Evolutionary conservation across 1,139 yeast genomes (phyloP).

Genomic region (Hyphopichia buzzinii): DNA sequence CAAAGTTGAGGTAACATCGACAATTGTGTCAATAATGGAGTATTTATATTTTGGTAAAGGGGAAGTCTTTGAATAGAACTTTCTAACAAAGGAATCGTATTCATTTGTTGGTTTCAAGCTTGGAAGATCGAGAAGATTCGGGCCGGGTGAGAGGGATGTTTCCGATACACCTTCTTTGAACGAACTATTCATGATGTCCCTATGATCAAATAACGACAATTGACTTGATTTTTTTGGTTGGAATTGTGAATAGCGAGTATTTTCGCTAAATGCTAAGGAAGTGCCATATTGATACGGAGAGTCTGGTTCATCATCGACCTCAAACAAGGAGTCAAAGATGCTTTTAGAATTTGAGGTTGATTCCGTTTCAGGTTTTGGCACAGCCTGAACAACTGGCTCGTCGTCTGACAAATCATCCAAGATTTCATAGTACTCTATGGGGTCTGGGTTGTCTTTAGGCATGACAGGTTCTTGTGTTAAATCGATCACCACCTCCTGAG

Average conservation of each 20-base stretch:
- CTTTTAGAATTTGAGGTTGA: neutral
- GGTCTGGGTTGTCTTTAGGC: neutral
- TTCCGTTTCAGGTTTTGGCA: neutral
- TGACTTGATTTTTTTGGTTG: neutral
- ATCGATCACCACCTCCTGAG: neutral
- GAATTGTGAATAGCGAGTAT: conserved; percentile 2
- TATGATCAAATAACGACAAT: neutral
- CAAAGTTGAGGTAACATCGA: conserved; percentile 4
- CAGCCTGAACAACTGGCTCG: neutral
- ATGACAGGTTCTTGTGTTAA: neutral
- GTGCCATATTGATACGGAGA: conserved; percentile 3
- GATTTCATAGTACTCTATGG: neutral
- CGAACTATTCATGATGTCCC: neutral
- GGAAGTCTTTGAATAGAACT: conserved; percentile 12
- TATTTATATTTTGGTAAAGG: conserved; percentile 1
- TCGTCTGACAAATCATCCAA: neutral
- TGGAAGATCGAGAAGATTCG: neutral
- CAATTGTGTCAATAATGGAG: conserved; percentile 2
- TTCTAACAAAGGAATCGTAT: conserved; percentile 12
- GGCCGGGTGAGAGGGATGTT: neutral
- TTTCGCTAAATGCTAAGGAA: neutral
- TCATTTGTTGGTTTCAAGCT: conserved; percentile 5
- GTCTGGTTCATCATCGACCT: conserved; percentile 1
- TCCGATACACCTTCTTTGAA: neutral
- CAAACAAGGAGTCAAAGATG: neutral